These are phyloP conservation scores for Daldinia sp. DNA, from an alignment of 2,329 filamentous ascomycete genomes.

Conservation along the genomic window DNA sequence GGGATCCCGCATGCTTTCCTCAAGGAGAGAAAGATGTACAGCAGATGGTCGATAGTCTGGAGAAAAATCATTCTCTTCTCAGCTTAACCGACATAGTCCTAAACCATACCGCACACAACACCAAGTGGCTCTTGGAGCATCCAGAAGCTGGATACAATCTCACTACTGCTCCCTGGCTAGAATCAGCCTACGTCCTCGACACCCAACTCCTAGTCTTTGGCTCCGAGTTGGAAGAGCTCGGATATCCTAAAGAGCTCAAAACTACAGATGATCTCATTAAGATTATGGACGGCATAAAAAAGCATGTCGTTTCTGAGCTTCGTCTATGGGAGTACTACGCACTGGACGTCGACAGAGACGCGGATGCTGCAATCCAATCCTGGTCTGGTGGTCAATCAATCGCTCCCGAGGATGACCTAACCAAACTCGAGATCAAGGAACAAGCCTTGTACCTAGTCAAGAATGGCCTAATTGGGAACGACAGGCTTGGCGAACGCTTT, in stretches of 20 bases:
- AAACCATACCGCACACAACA: conserved; percentile 98
- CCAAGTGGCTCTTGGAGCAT: conserved; percentile 91
- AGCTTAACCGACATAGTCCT: conserved; percentile 96
- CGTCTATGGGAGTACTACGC: conserved; percentile 95
- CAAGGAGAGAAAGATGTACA: conserved; percentile 85
- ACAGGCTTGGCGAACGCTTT: conserved; percentile 84
- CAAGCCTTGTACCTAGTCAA: conserved; percentile 74
- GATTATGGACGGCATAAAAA: conserved; percentile 88
- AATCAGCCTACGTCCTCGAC: conserved; percentile 73
- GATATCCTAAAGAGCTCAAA: conserved; percentile 80
- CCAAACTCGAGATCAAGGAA: conserved; percentile 63
- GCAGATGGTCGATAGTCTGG: conserved; percentile 82
- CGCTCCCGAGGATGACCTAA: conserved; percentile 62
- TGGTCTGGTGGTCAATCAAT: conserved; percentile 75
- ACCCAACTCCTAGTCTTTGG: conserved; percentile 80
- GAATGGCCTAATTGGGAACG: conserved; percentile 76
- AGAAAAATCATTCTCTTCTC: conserved; percentile 84
- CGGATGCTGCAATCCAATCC: conserved; percentile 74
- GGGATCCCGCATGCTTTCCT: conserved; percentile 86
- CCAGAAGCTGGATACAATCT: conserved; percentile 97
- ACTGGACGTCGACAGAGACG: conserved; percentile 80
- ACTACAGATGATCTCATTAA: conserved; percentile 77
- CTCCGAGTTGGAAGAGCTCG: conserved; percentile 74
- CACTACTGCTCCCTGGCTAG: conserved; percentile 84
- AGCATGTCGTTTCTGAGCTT: conserved; percentile 79